Conservation (phyloP, 2,329 filamentous ascomycete genomes). For the Sclerotinia spermophila region DNA sequence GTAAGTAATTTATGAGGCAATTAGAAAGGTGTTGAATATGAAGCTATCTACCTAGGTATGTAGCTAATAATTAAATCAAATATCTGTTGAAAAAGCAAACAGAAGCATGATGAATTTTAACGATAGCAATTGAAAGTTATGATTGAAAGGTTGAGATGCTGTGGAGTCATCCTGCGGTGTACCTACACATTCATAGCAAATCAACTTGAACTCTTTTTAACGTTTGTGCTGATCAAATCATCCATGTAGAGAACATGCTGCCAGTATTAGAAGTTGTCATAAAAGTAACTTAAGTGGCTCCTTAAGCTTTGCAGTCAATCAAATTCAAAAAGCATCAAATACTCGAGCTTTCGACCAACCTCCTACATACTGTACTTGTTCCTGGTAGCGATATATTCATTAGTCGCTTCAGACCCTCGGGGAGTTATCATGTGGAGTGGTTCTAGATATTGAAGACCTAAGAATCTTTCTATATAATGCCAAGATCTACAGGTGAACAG, state of each 20-base stretch:
- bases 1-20: not conserved
- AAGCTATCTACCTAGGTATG: not conserved
- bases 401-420: not conserved
- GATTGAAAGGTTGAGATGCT: not conserved
- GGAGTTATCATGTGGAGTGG: not conserved
- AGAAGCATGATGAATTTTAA: not conserved
- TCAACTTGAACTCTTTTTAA: not conserved
- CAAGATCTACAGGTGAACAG: not conserved
- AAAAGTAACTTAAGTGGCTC: not conserved
- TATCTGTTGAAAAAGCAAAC: not conserved
- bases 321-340: not conserved
- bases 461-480: not conserved
- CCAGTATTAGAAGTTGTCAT: not conserved
- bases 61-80: not conserved
- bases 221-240: not conserved
- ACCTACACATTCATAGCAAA: slow-evolving; percentile 3
- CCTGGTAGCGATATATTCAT: not conserved
- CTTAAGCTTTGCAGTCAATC: not conserved
- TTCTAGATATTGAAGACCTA: not conserved
- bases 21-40: slow-evolving; percentile 1
- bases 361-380: not conserved
- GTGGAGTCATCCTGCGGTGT: slow-evolving; percentile 8
- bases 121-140: not conserved
- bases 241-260: not conserved
- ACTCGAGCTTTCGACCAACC: not conserved